These are phyloP conservation scores for Diospyros kaki DNA, from an alignment of 148 eudicot species.

Conservation along the genomic window DNA sequence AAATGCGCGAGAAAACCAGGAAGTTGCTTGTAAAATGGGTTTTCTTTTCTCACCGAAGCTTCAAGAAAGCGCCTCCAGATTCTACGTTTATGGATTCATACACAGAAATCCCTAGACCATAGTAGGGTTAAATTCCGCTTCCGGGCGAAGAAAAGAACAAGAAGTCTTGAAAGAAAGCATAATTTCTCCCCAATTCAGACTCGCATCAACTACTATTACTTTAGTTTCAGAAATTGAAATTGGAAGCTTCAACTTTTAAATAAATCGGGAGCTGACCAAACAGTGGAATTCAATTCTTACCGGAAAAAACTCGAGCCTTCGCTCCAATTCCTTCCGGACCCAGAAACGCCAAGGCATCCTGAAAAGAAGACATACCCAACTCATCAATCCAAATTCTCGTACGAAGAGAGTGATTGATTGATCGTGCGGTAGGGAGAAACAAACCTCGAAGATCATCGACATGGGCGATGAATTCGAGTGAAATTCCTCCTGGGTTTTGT, in stretches of 20 bases:
- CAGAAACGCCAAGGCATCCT: slow-evolving; percentile 33
- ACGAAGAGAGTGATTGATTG: too few species aligned
- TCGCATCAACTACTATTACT: neutral
- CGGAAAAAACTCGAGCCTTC: slow-evolving; percentile 27
- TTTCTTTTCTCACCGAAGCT: too few species aligned
- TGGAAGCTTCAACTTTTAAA: neutral
- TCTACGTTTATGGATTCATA: slow-evolving; percentile 3
- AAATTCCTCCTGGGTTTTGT: too few species aligned
- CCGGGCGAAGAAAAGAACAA: neutral
- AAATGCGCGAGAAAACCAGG: too few species aligned
- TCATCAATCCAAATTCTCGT: too few species aligned
- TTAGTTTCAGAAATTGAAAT: neutral
- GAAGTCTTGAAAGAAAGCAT: neutral
- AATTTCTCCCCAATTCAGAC: neutral
- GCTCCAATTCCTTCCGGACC: slow-evolving; percentile 12
- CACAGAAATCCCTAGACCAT: slow-evolving; percentile 2
- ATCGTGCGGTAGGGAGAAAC: too few species aligned
- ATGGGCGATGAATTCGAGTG: too few species aligned
- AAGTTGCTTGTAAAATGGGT: too few species aligned
- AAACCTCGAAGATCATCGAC: too few species aligned
- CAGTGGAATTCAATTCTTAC: slow-evolving; percentile 10
- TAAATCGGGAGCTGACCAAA: neutral
- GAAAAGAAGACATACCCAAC: slow-evolving; percentile 16
- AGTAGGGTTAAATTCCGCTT: neutral
- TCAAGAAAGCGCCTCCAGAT: too few species aligned